Evolutionary conservation across 1,139 yeast species (phyloP).

Genomic region (Suhomyces anneliseae): DNA sequence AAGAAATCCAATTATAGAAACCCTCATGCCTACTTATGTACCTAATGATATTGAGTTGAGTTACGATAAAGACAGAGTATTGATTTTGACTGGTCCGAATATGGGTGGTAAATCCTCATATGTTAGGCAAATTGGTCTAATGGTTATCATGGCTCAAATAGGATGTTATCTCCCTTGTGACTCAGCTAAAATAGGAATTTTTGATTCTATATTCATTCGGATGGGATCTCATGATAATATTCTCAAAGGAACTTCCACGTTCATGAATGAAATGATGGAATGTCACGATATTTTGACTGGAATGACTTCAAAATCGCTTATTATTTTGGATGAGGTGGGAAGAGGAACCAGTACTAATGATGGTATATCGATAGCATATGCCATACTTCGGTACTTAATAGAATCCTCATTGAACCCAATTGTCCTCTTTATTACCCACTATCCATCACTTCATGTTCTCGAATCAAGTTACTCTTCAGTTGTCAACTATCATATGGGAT

Average conservation of each 20-base stretch:
- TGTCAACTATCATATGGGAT: slow-evolving; percentile 76
- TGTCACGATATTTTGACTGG: slow-evolving; percentile 54
- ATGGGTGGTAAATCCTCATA: slow-evolving; percentile 81
- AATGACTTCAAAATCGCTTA: slow-evolving; percentile 51
- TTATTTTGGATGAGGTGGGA: slow-evolving; percentile 66
- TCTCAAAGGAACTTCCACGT: slow-evolving; percentile 68
- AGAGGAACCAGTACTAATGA: slow-evolving; percentile 87
- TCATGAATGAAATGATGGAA: slow-evolving; percentile 73
- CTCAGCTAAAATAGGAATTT: slow-evolving; percentile 53
- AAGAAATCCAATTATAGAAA: slow-evolving; percentile 80
- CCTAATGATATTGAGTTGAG: slow-evolving; percentile 65
- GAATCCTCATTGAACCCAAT: slow-evolving; percentile 48
- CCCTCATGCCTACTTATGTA: slow-evolving; percentile 50
- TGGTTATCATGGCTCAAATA: slow-evolving; percentile 53
- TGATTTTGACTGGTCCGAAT: slow-evolving; percentile 72
- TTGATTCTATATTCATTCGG: slow-evolving; percentile 55
- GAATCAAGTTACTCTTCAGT: slow-evolving; percentile 45
- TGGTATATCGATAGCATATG: slow-evolving; percentile 83
- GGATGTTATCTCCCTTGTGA: slow-evolving; percentile 48
- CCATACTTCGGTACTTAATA: slow-evolving; percentile 67
- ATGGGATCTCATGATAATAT: slow-evolving; percentile 80
- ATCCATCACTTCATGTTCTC: slow-evolving; percentile 65
- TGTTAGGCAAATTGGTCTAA: slow-evolving; percentile 62
- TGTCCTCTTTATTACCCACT: slow-evolving; percentile 83
- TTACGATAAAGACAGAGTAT: slow-evolving; percentile 44